Percentiles rank a stretch among this genome's conserved stretches.
Evolutionary conservation across 192 early-diverging fungal species (phyloP).

Genomic region (Backusella tuberculispora): DNA sequence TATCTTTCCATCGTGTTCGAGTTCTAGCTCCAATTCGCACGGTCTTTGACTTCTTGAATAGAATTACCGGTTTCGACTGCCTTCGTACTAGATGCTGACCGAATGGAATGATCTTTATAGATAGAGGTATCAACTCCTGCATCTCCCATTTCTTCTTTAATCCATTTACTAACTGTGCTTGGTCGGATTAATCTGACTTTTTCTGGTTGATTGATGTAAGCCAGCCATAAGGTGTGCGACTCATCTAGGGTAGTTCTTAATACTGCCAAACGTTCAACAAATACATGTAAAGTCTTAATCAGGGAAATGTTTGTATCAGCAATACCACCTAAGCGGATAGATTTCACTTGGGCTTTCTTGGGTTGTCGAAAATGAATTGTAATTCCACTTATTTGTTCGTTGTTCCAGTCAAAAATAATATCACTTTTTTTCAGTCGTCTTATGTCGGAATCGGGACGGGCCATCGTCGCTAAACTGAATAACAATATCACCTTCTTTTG

Average conservation of each 20-base stretch:
- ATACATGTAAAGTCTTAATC: background rate
- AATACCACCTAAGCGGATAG: no score
- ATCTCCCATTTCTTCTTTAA: background rate
- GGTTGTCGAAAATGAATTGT: no score
- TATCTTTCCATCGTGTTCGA: constrained; percentile 7
- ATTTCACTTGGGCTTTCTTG: no score
- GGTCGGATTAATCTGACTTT: background rate
- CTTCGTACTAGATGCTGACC: background rate
- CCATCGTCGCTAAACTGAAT: background rate
- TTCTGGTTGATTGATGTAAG: background rate
- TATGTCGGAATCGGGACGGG: background rate
- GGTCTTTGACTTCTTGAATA: background rate
- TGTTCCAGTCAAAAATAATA: background rate
- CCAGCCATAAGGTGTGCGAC: background rate
- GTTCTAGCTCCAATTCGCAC: background rate
- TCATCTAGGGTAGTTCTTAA: background rate
- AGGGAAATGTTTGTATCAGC: background rate
- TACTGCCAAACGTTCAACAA: background rate
- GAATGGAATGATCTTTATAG: background rate
- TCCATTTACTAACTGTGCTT: background rate
- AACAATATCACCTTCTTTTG: constrained; percentile 7
- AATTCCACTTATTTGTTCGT: background rate
- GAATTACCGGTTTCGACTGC: background rate
- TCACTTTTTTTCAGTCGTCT: background rate
- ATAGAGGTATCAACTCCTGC: constrained; percentile 2